These are phyloP conservation scores for Pseudogymnoascus sp. DNA, from an alignment of 2,329 filamentous ascomycete species.

Conservation along the genomic window DNA sequence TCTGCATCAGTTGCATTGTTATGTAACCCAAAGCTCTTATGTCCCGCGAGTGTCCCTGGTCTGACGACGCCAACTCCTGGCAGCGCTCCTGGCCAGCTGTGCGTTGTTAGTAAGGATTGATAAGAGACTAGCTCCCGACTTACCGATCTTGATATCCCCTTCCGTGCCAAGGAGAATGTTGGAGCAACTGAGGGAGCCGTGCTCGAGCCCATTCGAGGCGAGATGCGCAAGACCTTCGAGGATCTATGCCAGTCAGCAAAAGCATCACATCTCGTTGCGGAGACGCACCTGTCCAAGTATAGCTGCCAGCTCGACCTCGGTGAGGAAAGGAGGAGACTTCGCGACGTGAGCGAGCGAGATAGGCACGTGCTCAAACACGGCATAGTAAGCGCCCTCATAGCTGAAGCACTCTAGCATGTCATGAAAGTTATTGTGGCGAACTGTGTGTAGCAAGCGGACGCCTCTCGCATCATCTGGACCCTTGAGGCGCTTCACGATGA, in stretches of 20 bases:
- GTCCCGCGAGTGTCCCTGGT: not conserved
- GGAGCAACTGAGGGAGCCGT: constrained; percentile 10
- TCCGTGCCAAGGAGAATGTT: constrained; percentile 9
- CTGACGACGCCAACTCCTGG: not conserved
- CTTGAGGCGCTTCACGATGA: not conserved
- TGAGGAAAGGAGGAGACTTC: not conserved
- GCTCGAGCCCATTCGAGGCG: constrained; percentile 7
- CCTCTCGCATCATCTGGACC: not conserved
- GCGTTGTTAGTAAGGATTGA: not conserved
- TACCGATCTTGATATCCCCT: constrained; percentile 19
- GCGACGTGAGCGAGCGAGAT: not conserved
- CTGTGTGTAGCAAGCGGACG: not conserved
- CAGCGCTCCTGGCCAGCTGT: constrained; percentile 6
- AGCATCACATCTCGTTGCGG: not conserved
- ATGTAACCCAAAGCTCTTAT: constrained; percentile 16
- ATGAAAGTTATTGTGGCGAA: not conserved
- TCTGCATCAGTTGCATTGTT: constrained; percentile 31
- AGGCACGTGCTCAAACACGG: not conserved
- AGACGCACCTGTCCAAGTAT: constrained; percentile 2
- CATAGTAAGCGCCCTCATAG: not conserved
- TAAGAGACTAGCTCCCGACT: not conserved
- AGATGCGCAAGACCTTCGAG: not conserved
- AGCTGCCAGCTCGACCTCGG: not conserved
- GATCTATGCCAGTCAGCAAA: constrained; percentile 1
- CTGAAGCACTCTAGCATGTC: not conserved